Percentiles rank a stretch among this genome's conserved stretches.
These are phyloP conservation scores for Flammula alnicola DNA, from an alignment of 1,284 basidiomycete genomes.

Conservation along the genomic window DNA sequence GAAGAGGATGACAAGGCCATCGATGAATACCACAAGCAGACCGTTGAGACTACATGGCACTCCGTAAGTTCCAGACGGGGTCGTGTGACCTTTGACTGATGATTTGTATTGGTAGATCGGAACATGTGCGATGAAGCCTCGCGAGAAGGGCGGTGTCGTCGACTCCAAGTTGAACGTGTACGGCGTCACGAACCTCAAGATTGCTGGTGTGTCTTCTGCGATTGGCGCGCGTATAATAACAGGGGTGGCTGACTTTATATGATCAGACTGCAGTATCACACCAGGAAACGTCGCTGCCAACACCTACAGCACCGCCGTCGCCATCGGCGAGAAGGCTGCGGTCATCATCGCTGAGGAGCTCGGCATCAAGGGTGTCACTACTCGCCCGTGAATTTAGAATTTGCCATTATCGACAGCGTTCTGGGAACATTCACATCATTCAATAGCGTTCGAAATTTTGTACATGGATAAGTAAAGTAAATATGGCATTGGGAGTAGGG, in stretches of 20 bases:
- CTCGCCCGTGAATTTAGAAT: conserved; percentile 7
- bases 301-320: conserved; percentile 52
- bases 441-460: too few relatives aligned
- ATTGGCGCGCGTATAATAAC: not conserved
- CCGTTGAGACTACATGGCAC: conserved; percentile 57
- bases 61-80: conserved; percentile 42
- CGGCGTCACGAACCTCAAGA: conserved; percentile 60
- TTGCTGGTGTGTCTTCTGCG: conserved; percentile 37
- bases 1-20: conserved; percentile 58
- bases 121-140: conserved; percentile 71
- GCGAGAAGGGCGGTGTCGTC: conserved; percentile 54
- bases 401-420: not conserved
- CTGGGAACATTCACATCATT: not conserved
- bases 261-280: conserved; percentile 18
- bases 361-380: conserved; percentile 32
- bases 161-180: conserved; percentile 66
- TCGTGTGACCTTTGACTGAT: not conserved
- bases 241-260: not conserved
- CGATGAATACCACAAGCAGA: conserved; percentile 44
- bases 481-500: too few relatives aligned
- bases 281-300: conserved; percentile 38
- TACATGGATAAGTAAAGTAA: too few relatives aligned
- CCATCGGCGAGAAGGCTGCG: conserved; percentile 55
- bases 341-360: conserved; percentile 49
- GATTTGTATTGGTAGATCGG: conserved; percentile 48